Conservation (phyloP, 1,284 basidiomycete species). For the Cryptococcus sp. region DNA sequence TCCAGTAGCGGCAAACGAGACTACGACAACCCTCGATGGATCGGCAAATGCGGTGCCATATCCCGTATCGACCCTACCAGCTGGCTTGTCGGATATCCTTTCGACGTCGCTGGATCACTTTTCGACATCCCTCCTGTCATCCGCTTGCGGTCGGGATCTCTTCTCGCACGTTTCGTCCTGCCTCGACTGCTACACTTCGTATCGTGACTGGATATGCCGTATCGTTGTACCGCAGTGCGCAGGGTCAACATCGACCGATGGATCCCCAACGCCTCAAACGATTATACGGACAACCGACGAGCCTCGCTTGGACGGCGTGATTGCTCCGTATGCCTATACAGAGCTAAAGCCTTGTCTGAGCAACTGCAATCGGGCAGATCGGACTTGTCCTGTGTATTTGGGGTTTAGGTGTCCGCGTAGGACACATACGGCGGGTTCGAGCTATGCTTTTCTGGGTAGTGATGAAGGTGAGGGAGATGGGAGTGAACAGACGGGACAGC, state of each 20-base stretch:
- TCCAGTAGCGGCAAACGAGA: constrained; percentile 52
- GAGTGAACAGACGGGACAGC: constrained; percentile 48
- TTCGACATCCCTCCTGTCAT: constrained; percentile 61
- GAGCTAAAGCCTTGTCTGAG: constrained; percentile 71
- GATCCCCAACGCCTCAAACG: constrained; percentile 12
- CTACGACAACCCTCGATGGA: constrained; percentile 24
- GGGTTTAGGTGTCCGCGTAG: constrained; percentile 65
- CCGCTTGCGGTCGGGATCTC: constrained; percentile 70
- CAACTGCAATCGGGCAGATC: constrained; percentile 65
- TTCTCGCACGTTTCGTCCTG: constrained; percentile 75
- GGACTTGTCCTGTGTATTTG: constrained; percentile 67
- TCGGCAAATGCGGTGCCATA: constrained; percentile 44
- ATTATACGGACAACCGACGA: constrained; percentile 50
- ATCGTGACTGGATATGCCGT: constrained; percentile 72
- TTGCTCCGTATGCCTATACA: constrained; percentile 49
- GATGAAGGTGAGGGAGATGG: constrained; percentile 54
- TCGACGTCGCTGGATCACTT: constrained; percentile 64
- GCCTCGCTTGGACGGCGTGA: constrained; percentile 33
- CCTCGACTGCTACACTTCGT: constrained; percentile 65
- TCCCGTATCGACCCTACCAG: constrained; percentile 55
- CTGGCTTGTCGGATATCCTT: constrained; percentile 52
- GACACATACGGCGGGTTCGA: constrained; percentile 59
- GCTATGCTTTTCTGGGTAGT: constrained; percentile 67
- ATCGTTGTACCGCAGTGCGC: constrained; percentile 65
- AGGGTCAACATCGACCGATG: constrained; percentile 45